These are phyloP conservation scores for Picochlorum sp. DNA, from an alignment of 139 green algal species.

Conservation along the genomic window DNA sequence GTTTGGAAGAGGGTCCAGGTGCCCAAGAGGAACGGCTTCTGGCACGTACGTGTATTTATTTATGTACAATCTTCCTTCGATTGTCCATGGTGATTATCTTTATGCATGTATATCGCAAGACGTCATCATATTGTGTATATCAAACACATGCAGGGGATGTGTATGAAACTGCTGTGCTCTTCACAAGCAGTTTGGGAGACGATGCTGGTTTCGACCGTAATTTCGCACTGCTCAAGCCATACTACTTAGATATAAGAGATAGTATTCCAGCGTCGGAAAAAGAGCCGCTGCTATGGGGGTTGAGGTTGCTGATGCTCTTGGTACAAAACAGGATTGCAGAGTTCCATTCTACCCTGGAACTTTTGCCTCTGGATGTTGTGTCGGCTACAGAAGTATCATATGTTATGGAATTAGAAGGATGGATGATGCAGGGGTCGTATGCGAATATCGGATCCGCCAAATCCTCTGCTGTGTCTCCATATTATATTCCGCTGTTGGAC, in stretches of 20 bases:
- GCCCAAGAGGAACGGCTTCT: constrained; percentile 65
- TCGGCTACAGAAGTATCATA: constrained; percentile 16
- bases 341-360: constrained; percentile 95
- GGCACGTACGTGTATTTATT: constrained; percentile 43
- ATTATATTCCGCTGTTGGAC: constrained; percentile 6
- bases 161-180: constrained; percentile 77
- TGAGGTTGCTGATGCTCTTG: constrained; percentile 89
- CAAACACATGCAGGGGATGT: constrained; percentile 56
- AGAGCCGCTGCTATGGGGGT: constrained; percentile 57
- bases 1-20: constrained; percentile 45
- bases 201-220: constrained; percentile 82
- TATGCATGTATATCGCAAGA: neutral
- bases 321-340: constrained; percentile 93
- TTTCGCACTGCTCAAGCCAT: constrained; percentile 79
- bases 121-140: neutral
- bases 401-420: constrained; percentile 82
- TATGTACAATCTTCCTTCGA: too few species aligned
- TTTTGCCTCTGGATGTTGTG: constrained; percentile 56
- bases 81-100: neutral
- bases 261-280: constrained; percentile 51
- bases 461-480: neutral
- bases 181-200: constrained; percentile 66
- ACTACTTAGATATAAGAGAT: constrained; percentile 65
- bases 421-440: constrained; percentile 95
- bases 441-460: constrained; percentile 61